Evolutionary conservation across 805 yeast species (phyloP).

Genomic region (Maudiozyma pseudohumilis): DNA sequence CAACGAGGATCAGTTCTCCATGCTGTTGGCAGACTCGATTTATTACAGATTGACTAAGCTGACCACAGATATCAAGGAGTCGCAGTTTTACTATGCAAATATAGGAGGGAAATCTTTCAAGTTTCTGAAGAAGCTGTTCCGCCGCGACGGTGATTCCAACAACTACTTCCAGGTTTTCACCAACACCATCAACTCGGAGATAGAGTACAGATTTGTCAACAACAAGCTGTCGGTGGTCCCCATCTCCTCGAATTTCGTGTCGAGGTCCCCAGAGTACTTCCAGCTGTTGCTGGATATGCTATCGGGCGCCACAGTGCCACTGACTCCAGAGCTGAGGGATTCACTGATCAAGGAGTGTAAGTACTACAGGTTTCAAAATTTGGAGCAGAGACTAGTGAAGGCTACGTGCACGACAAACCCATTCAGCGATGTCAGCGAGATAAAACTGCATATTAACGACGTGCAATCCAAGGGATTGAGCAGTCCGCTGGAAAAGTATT

Average conservation of each 20-base stretch:
- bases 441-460: conserved; percentile 41
- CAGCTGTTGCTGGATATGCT: conserved; percentile 44
- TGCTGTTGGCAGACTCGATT: conserved; percentile 57
- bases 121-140: conserved; percentile 45
- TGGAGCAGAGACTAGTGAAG: conserved; percentile 46
- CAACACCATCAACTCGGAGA: conserved; percentile 41
- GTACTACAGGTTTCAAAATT: conserved; percentile 62
- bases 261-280: conserved; percentile 45
- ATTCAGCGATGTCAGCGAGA: conserved; percentile 37
- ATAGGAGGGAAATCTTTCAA: conserved; percentile 54
- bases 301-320: conserved; percentile 41
- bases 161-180: conserved; percentile 62
- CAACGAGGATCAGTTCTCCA: conserved; percentile 48
- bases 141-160: conserved; percentile 57
- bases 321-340: conserved; percentile 47
- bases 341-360: conserved; percentile 56
- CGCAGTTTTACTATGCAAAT: conserved; percentile 41
- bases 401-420: conserved; percentile 5
- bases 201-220: conserved; percentile 30
- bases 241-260: conserved; percentile 47
- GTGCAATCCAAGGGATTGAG: conserved; percentile 20
- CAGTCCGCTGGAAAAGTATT: conserved; percentile 23
- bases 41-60: conserved; percentile 57
- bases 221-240: conserved; percentile 46
- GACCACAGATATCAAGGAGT: conserved; percentile 36